phyloP scores from a whole-genome alignment of 371 early-diverging fungal species.

The Quaeritorhiza haematococci region DNA sequence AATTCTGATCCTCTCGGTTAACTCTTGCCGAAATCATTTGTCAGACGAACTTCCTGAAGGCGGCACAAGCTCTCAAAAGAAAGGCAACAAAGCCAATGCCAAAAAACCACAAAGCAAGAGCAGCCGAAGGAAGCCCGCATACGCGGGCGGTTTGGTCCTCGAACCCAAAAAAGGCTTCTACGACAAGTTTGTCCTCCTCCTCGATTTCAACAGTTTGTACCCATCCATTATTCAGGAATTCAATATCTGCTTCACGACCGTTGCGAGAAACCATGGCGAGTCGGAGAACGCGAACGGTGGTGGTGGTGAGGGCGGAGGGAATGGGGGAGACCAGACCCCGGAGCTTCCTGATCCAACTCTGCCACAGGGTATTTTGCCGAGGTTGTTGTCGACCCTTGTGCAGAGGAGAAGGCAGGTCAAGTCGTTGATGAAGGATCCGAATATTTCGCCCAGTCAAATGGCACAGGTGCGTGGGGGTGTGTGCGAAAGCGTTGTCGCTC shows the following conservation, averaged over 20 bases:
- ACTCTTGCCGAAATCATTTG: too few relatives aligned
- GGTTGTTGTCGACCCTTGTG: conserved; percentile 84
- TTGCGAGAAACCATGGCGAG: conserved; percentile 48
- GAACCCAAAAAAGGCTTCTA: conserved; percentile 98
- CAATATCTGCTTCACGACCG: conserved; percentile 99
- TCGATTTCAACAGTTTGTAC: conserved; percentile 99
- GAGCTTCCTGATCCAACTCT: conserved; percentile 66
- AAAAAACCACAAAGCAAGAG: conserved; percentile 6
- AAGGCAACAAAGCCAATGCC: too few relatives aligned
- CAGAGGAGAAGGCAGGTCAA: conserved; percentile 91
- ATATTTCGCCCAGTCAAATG: conserved; percentile 48
- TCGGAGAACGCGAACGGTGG: not conserved
- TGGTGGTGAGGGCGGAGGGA: not conserved
- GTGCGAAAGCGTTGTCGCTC: not conserved
- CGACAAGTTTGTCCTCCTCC: conserved; percentile 89
- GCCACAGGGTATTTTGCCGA: conserved; percentile 84
- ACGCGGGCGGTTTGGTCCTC: conserved; percentile 97
- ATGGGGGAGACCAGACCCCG: conserved; percentile 60
- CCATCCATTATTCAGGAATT: conserved; percentile 99
- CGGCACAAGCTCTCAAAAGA: not conserved
- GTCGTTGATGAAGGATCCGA: conserved; percentile 75
- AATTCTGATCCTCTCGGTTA: too few relatives aligned
- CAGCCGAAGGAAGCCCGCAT: conserved; percentile 87
- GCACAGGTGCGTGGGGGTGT: conserved; percentile 60
- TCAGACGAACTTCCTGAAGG: too few relatives aligned